phyloP scores from a whole-genome alignment of 768 basidiomycete genomes.

The Termitomyces sp. region DNA sequence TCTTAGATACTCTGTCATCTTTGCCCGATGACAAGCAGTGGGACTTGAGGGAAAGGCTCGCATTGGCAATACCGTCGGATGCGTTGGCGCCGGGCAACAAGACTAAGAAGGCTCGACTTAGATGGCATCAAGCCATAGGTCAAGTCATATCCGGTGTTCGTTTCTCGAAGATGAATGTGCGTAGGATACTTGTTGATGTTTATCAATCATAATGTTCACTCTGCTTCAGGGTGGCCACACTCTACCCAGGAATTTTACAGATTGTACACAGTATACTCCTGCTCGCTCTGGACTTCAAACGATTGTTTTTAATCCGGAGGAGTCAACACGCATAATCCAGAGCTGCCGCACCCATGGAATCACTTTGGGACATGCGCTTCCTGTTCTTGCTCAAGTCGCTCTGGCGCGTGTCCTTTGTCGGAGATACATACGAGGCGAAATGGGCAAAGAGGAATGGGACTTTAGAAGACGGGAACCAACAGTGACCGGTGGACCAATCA shows the following conservation, averaged over 20 bases:
- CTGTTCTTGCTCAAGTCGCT: conserved; percentile 50
- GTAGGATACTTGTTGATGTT: conserved; percentile 2
- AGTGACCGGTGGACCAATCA: conserved; percentile 45
- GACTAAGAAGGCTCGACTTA: conserved; percentile 32
- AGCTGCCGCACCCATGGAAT: conserved; percentile 39
- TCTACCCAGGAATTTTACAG: conserved; percentile 40
- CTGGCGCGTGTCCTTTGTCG: conserved; percentile 47
- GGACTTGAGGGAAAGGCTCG: conserved; percentile 36
- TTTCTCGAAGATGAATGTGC: conserved; percentile 31
- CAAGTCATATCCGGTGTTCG: conserved; percentile 31
- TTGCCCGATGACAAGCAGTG: conserved; percentile 11
- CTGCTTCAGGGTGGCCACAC: conserved; percentile 52
- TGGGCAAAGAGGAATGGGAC: conserved; percentile 50
- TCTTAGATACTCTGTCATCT: conserved; percentile 39
- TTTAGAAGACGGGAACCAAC: conserved; percentile 46
- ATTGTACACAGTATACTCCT: conserved; percentile 29
- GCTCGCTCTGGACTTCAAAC: conserved; percentile 28
- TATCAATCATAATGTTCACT: neutral
- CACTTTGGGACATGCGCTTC: conserved; percentile 50
- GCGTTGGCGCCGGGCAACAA: conserved; percentile 35
- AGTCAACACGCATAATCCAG: conserved; percentile 26
- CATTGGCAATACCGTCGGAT: conserved; percentile 35
- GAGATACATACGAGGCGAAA: conserved; percentile 43
- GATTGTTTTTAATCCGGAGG: conserved; percentile 22
- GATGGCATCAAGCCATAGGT: conserved; percentile 46